Base-by-base conservation (phyloP, 169 alveolate species). In the Amoebophrya sp. region DNA sequence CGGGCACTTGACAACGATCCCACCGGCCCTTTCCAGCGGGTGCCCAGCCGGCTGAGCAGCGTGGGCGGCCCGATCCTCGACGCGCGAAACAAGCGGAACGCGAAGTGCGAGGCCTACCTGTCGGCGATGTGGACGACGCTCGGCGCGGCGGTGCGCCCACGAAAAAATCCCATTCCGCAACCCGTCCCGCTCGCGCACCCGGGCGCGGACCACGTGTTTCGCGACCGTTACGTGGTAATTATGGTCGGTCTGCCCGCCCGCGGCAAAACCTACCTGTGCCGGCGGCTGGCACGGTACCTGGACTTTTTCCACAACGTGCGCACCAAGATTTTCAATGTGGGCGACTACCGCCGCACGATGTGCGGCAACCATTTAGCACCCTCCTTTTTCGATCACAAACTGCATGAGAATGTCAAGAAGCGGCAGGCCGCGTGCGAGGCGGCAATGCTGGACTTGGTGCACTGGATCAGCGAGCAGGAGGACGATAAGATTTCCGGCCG, bases 161-260 rank as follows among this genome's bases (percentile, higher is more conserved):
- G 83, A 2, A 66, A 66, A 25, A 66, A 66, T 25, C 83, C 83
- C 32, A 66, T 66, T n/a, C 83, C 83, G 83, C 83, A 66, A n/a
- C 83, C 83, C 32, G 35, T 25, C 10, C 83, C 83, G 83, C 35
- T 66, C 39, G 29, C 1, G 38, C 83, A 12, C 35, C n/a, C n/a
- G n/a, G n/a, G n/a, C n/a, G n/a, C n/a, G n/a, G n/a, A n/a, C n/a
- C n/a, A n/a, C n/a, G n/a, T n/a, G n/a, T n/a, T n/a, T n/a, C n/a
- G n/a, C n/a, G 83, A 66, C 35, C 83, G 83, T 25, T 66, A 7
- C 83, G 83, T 66, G 35, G 83, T 66, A 25, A 66, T 66, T 25
- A 66, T 66, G 83, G 83, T 66, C 39, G 83, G 83, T 25, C 18
- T 66, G 83, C 83, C 83, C 29, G 83, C 83, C 32, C 83, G 83